Conservation (phyloP, 768 basidiomycete genomes). For the Sporobolomyces roseus region DNA sequence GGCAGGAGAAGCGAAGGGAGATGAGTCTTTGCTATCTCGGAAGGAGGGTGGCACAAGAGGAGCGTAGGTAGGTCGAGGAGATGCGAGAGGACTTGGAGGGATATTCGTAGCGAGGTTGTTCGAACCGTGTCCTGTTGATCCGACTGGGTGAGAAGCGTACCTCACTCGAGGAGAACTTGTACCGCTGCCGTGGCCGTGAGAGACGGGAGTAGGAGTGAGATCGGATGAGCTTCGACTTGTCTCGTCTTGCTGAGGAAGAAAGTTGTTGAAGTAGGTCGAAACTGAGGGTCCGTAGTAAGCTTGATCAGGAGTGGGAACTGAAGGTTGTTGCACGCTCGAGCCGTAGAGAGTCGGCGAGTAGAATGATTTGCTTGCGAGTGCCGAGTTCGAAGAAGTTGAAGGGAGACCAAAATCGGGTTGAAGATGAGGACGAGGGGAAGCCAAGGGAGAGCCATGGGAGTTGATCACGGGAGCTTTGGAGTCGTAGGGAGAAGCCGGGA, state of each 20-base stretch:
- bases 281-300: constrained; percentile 9
- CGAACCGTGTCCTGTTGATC: neutral
- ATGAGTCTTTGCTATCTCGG: constrained; percentile 21
- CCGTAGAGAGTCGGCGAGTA: constrained; percentile 27
- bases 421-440: constrained; percentile 4
- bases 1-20: constrained; percentile 30
- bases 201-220: neutral
- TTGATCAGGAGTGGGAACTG: constrained; percentile 10
- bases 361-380: too few relatives aligned
- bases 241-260: constrained; percentile 23
- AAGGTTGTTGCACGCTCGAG: constrained; percentile 16
- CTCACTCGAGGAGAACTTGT: neutral
- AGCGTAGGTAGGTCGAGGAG: constrained; percentile 3
- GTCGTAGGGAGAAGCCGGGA: constrained; percentile 8
- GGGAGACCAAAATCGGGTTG: constrained; percentile 33
- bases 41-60: constrained; percentile 37
- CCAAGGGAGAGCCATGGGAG: constrained; percentile 20
- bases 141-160: constrained; percentile 25
- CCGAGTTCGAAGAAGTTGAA: neutral
- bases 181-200: neutral
- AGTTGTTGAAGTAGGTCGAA: constrained; percentile 18
- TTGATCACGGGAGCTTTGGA: constrained; percentile 19
- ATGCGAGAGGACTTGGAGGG: neutral
- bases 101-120: neutral
- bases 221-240: neutral